These are phyloP conservation scores for Mortierella alpina DNA, from an alignment of 192 early-diverging fungal genomes.

Conservation along the genomic window DNA sequence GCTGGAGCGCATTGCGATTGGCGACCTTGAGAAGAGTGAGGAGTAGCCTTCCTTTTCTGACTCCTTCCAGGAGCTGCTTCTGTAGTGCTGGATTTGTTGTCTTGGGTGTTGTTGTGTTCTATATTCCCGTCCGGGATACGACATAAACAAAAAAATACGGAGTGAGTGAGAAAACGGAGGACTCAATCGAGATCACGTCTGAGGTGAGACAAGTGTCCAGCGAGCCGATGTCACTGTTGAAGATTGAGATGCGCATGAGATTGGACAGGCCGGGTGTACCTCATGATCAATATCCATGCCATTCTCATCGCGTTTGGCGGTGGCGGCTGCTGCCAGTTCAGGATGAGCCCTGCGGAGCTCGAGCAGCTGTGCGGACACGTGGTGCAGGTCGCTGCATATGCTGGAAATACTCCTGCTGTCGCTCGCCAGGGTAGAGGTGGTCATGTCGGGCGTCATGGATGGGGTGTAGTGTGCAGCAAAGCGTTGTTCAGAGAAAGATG, in stretches of 20 bases:
- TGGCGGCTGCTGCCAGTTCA: neutral
- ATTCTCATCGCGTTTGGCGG: slow-evolving; percentile 5
- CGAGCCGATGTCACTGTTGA: too few relatives aligned
- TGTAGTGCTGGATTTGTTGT: slow-evolving; percentile 3
- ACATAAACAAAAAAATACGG: slow-evolving; percentile 12
- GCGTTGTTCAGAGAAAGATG: neutral
- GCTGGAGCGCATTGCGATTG: slow-evolving; percentile 32
- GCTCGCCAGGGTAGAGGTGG: slow-evolving; percentile 12
- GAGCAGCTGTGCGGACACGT: slow-evolving; percentile 25
- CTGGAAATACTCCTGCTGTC: slow-evolving; percentile 21
- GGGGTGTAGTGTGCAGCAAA: neutral
- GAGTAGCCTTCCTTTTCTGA: neutral
- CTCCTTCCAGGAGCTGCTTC: neutral
- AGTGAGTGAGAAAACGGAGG: neutral
- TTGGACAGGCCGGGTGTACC: neutral
- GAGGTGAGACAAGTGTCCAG: neutral
- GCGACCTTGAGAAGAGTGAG: slow-evolving; percentile 27
- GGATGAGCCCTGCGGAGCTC: slow-evolving; percentile 7
- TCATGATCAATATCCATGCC: slow-evolving; percentile 38
- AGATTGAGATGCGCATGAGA: neutral
- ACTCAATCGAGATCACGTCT: neutral
- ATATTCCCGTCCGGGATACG: neutral
- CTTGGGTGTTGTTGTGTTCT: neutral
- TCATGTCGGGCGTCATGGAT: slow-evolving; percentile 20
- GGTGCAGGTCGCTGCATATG: slow-evolving; percentile 21